Base-by-base conservation (phyloP, 2,329 filamentous ascomycete species). In the Aspergillus versicolor region DNA sequence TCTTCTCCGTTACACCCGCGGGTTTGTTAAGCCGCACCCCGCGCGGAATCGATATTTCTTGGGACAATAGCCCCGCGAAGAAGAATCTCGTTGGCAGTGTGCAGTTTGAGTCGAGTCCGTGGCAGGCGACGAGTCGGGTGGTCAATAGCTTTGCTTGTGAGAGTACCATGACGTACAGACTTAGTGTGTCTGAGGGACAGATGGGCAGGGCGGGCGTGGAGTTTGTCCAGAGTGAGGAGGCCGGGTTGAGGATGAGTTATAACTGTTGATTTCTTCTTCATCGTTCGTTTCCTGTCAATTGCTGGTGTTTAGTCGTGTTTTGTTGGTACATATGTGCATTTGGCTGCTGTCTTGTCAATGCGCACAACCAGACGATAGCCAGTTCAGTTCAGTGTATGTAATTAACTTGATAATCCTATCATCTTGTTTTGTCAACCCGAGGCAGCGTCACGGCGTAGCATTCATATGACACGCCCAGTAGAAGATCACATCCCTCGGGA, bases 71-170 rank as follows among this genome's bases (percentile, higher is more conserved):
- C 7, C 57, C 57, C 4, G 57, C 52, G 9, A 43, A 52, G 15
- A 52, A 47, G 8, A 41, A 42, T 5, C 13, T 52, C 47, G 57
- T 59, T 3, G 57, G 57, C 7, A 43, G n/a, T 3, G 48, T 52
- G 13, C 38, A 44, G 22, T 59, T 59, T 15, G 27, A 56, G 24
- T 34, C 47, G 5, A 24, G 22, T 22, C 24, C 37, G 5, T 41
- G 19, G 5, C 30, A 51, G 45, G 30, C 30, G 30, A 51, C 32
- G 37, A 56, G 24, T 3, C 15, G 48, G 37, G 48, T 56, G 2
- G 34, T 59, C 5, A 59, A 59, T 45, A 59, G 57, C 37, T 59
- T 59, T 42, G 52, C 30, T 12, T 59, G 57, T 43, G 27, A 34
- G 37, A 5, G 15, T 11, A 52, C 19, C 2, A 59, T 59, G 57